Evolutionary conservation across 148 eudicot species (phyloP).

Genomic region (Fagopyrum esculentum): DNA sequence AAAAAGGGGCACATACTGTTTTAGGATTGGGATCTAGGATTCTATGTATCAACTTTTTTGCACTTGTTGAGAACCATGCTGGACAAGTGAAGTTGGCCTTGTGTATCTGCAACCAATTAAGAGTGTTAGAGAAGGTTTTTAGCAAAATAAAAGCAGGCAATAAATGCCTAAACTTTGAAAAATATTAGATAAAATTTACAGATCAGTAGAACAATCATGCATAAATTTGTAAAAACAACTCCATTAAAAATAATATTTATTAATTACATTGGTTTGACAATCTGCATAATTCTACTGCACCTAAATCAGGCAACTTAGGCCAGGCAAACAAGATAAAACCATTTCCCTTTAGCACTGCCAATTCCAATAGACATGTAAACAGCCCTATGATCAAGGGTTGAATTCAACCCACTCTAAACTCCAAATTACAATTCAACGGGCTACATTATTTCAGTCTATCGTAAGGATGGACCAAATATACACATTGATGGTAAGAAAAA

Average conservation of each 20-base stretch:
- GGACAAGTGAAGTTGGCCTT: conserved; percentile 85
- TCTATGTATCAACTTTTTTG: conserved; percentile 74
- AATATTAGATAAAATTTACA: not conserved
- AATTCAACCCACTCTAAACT: not conserved
- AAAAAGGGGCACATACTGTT: conserved; percentile 52
- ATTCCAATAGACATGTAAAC: not conserved
- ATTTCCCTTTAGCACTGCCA: not conserved
- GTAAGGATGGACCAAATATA: not conserved
- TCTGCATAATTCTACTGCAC: not conserved
- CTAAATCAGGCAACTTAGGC: not conserved
- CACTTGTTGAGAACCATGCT: conserved; percentile 83
- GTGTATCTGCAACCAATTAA: conserved; percentile 45
- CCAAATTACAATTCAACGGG: not conserved
- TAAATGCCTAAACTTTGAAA: not conserved
- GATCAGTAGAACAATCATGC: too few relatives aligned
- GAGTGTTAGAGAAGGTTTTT: not conserved
- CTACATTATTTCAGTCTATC: not conserved
- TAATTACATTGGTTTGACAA: not conserved
- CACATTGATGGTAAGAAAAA: not conserved
- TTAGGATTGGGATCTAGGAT: conserved; percentile 79
- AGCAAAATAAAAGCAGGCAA: not conserved
- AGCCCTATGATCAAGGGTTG: not conserved
- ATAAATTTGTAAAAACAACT: not conserved
- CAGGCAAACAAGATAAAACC: not conserved
- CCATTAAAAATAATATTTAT: not conserved